A percentile compares a stretch with the other conserved stretches of the same genome.
Evolutionary conservation across 306 rosid genomes (phyloP).

Genomic region (Rubus parviflorus): DNA sequence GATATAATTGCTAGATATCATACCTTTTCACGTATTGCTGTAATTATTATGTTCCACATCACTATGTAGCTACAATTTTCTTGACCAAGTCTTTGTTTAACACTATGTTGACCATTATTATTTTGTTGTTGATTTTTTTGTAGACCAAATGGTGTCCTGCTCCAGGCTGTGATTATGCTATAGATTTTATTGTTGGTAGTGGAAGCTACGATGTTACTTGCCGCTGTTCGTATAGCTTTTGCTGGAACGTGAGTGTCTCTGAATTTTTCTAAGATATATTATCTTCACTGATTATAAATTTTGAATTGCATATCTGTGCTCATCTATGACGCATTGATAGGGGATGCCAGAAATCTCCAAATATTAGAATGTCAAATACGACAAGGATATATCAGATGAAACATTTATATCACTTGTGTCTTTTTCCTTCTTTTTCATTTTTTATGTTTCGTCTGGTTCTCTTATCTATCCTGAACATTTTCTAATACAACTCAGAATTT

Average conservation of each 20-base stretch:
- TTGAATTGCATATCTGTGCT: background rate
- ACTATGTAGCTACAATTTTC: background rate
- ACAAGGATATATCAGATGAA: background rate
- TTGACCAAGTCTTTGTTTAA: background rate
- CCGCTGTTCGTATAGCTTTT: slow-evolving; percentile 82
- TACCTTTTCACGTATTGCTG: background rate
- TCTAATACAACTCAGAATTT: background rate
- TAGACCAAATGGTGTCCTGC: slow-evolving; percentile 96
- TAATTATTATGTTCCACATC: background rate
- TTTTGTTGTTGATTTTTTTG: slow-evolving; percentile 18
- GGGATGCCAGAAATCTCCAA: background rate
- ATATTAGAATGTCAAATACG: background rate
- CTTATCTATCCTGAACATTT: background rate
- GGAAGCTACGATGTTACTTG: slow-evolving; percentile 92
- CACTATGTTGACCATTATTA: background rate
- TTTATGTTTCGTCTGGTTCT: background rate
- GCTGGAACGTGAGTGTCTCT: slow-evolving; percentile 74
- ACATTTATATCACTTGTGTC: no score
- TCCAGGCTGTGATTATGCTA: slow-evolving; percentile 93
- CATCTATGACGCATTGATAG: background rate
- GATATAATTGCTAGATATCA: background rate
- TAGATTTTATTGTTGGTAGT: slow-evolving; percentile 78
- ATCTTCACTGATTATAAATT: background rate
- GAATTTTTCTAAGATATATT: background rate
- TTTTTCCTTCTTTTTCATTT: no score